A percentile compares a stretch with the other conserved stretches of the same genome.
These are phyloP conservation scores for Phytopythium helicoides DNA, from an alignment of 352 stramenopile genomes.

Conservation along the genomic window DNA sequence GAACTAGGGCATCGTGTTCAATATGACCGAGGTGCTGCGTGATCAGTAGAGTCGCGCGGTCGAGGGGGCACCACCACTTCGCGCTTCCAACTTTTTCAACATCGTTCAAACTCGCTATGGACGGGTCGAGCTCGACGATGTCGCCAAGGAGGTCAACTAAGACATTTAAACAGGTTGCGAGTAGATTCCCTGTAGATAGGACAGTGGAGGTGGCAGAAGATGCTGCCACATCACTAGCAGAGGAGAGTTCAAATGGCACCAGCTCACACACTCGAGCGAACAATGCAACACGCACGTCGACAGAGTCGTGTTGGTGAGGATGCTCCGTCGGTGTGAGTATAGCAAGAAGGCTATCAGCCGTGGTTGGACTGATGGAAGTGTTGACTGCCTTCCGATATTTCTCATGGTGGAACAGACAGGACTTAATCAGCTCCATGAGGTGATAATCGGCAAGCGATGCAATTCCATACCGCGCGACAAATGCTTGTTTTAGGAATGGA, in stretches of 20 bases:
- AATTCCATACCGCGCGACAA: slow-evolving; percentile 50
- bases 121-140: slow-evolving; percentile 52
- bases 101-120: slow-evolving; percentile 26
- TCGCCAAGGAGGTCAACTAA: slow-evolving; percentile 64
- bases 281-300: slow-evolving; percentile 36
- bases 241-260: slow-evolving; percentile 33
- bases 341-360: slow-evolving; percentile 11
- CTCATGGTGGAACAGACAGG: slow-evolving; percentile 50
- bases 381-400: slow-evolving; percentile 7
- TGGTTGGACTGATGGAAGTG: background rate
- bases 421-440: slow-evolving; percentile 73
- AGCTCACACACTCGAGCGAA: slow-evolving; percentile 62
- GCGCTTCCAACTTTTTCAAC: slow-evolving; percentile 14
- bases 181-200: slow-evolving; percentile 32
- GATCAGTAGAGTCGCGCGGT: slow-evolving; percentile 32
- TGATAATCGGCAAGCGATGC: slow-evolving; percentile 61
- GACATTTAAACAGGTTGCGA: slow-evolving; percentile 34
- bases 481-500: slow-evolving; percentile 57
- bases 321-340: background rate
- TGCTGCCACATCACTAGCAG: background rate
- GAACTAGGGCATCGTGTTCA: slow-evolving; percentile 12
- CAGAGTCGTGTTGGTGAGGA: background rate
- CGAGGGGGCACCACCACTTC: slow-evolving; percentile 36
- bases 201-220: slow-evolving; percentile 1
- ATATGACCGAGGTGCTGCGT: slow-evolving; percentile 37